Evolutionary conservation across 2,329 filamentous ascomycete species (phyloP).

Genomic region (Colletotrichum limetticola): DNA sequence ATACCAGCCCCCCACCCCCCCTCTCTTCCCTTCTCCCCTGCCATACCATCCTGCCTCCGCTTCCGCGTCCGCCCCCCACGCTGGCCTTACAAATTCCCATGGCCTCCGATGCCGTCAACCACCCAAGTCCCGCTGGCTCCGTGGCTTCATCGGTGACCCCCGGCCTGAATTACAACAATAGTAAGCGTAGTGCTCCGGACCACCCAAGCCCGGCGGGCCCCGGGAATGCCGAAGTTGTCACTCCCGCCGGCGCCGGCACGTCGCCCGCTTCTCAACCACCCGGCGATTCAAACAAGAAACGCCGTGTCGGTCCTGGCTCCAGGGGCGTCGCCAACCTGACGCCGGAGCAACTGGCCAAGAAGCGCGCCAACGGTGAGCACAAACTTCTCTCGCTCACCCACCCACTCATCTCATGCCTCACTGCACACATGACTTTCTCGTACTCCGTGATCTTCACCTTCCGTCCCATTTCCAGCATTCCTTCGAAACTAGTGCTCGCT

Average conservation of each 20-base stretch:
- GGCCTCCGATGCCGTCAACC: constrained; percentile 33
- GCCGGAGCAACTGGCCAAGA: constrained; percentile 79
- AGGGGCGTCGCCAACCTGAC: constrained; percentile 72
- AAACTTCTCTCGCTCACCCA: not conserved
- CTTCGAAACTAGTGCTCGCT: not conserved
- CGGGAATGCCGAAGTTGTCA: constrained; percentile 18
- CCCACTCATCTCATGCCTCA: not conserved
- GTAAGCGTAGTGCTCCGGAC: constrained; percentile 30
- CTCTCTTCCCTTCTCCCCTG: not conserved
- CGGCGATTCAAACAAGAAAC: constrained; percentile 51
- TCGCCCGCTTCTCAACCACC: constrained; percentile 25
- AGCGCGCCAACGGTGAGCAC: constrained; percentile 65
- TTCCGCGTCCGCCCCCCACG: not conserved
- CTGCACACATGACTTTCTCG: constrained; percentile 47
- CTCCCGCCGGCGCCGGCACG: constrained; percentile 1
- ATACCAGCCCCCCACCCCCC: not conserved
- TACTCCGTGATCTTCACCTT: not conserved
- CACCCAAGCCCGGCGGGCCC: constrained; percentile 24
- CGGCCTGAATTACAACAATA: constrained; percentile 9
- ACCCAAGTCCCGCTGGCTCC: constrained; percentile 35
- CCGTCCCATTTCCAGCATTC: not conserved
- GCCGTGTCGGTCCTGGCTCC: constrained; percentile 55
- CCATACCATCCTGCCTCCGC: not conserved
- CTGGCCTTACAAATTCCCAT: constrained; percentile 11
- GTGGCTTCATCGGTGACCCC: constrained; percentile 31